phyloP scores from a whole-genome alignment of 2,329 filamentous ascomycete species.

The Phaeophleospora eucalypticola region DNA sequence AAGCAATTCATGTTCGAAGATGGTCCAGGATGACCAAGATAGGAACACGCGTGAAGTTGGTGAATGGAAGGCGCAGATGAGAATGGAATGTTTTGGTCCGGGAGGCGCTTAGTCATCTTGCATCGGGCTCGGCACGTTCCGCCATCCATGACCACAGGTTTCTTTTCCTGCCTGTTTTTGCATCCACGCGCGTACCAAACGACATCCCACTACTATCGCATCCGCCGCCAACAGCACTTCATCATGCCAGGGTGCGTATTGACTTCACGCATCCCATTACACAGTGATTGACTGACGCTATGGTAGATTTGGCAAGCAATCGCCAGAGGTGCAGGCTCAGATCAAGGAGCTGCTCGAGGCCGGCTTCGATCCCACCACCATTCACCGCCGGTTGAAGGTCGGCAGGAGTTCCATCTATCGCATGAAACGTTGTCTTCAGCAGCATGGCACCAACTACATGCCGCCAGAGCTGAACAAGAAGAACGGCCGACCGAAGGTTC shows the following conservation, averaged over 20 bases:
- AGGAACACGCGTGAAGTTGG: too few species aligned
- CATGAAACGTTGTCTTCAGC: constrained; percentile 33
- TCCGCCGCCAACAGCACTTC: neutral
- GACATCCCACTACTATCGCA: neutral
- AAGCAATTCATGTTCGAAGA: too few species aligned
- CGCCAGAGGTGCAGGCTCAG: constrained; percentile 27
- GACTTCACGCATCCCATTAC: too few species aligned
- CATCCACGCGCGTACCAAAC: neutral
- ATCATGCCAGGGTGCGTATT: neutral
- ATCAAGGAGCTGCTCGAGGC: constrained; percentile 34
- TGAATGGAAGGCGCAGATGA: too few species aligned
- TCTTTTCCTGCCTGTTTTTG: neutral
- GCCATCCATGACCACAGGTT: too few species aligned
- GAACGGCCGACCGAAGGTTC: constrained; percentile 32
- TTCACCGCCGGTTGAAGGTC: constrained; percentile 31
- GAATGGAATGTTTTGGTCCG: too few species aligned
- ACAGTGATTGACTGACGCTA: too few species aligned
- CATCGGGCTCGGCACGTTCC: too few species aligned
- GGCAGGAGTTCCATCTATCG: constrained; percentile 32
- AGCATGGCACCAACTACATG: constrained; percentile 33
- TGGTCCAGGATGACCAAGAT: too few species aligned
- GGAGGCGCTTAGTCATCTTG: too few species aligned
- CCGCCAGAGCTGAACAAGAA: constrained; percentile 33
- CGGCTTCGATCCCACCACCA: constrained; percentile 33
- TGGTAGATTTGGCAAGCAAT: constrained; percentile 33